Evolutionary conservation across 441 rosid genomes (phyloP).

Genomic region (Manihot esculenta): DNA sequence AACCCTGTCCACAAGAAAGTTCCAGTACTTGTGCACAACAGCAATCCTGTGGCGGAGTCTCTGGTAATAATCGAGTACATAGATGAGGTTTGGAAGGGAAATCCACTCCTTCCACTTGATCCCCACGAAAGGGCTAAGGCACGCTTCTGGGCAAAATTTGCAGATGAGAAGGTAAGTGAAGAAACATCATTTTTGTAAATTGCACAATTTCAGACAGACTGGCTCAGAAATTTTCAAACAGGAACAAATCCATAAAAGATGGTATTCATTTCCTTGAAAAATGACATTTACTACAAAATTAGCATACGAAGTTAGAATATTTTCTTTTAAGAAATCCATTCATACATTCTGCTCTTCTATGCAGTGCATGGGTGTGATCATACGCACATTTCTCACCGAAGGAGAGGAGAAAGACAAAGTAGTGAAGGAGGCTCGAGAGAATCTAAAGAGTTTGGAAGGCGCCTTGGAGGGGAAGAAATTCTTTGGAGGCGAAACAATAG

Average conservation of each 20-base stretch:
- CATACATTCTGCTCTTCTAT: not conserved
- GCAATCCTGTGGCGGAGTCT: too few relatives aligned
- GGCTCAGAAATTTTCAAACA: not conserved
- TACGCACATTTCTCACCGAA: conserved; percentile 21
- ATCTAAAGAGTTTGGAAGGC: conserved; percentile 27
- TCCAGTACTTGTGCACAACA: too few relatives aligned
- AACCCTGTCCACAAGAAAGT: conserved; percentile 13
- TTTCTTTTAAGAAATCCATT: not conserved
- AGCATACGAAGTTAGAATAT: not conserved
- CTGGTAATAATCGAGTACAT: conserved; percentile 19
- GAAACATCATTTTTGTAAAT: not conserved
- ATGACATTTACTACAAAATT: not conserved
- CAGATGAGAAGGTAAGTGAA: not conserved
- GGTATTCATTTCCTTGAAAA: not conserved
- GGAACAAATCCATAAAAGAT: not conserved
- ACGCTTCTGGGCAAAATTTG: conserved; percentile 16
- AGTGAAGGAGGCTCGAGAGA: conserved; percentile 29
- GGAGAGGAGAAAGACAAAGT: conserved; percentile 27
- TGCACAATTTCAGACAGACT: not conserved
- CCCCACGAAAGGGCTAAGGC: conserved; percentile 23
- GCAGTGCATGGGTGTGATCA: conserved; percentile 23
- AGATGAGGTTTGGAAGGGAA: conserved; percentile 17
- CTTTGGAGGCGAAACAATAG: conserved; percentile 33
- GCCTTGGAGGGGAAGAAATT: conserved; percentile 24
- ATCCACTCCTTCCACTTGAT: conserved; percentile 20